A percentile compares a stretch with the other conserved stretches of the same genome.
Conservation (phyloP, 495 filamentous ascomycete genomes). For the Hyaloscypha variabilis region DNA sequence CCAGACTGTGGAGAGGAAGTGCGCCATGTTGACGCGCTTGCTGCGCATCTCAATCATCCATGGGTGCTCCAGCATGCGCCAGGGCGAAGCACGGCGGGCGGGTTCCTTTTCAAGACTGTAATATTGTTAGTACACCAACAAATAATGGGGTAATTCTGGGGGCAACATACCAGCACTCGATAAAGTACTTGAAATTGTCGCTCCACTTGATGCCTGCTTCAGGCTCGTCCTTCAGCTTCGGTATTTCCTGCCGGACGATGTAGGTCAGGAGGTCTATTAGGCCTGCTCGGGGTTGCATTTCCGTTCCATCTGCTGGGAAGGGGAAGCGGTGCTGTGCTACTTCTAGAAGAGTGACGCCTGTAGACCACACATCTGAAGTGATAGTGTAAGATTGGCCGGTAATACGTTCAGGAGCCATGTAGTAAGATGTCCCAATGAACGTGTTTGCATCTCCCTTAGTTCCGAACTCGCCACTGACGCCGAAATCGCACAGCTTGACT, state of each 20-base stretch:
- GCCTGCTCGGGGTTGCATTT: constrained; percentile 81
- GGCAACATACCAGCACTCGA: constrained; percentile 92
- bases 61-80: constrained; percentile 98
- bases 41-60: constrained; percentile 96
- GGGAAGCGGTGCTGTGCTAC: constrained; percentile 98
- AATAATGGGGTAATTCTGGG: background rate
- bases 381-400: constrained; percentile 98
- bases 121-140: constrained; percentile 17
- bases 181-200: constrained; percentile 97
- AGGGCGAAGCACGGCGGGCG: constrained; percentile 82
- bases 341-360: constrained; percentile 94
- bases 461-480: constrained; percentile 95
- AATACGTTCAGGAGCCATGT: constrained; percentile 98
- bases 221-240: constrained; percentile 94
- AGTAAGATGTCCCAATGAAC: constrained; percentile 98
- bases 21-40: constrained; percentile 95
- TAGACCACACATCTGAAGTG: constrained; percentile 96
- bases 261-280: constrained; percentile 95
- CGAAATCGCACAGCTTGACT: constrained; percentile 98
- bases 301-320: constrained; percentile 94
- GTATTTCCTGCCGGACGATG: constrained; percentile 94
- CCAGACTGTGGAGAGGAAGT: constrained; percentile 92
- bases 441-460: constrained; percentile 99
- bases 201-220: constrained; percentile 83
- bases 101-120: constrained; percentile 91